These are phyloP conservation scores for Boletus bicolor DNA, from an alignment of 768 basidiomycete genomes.

Conservation along the genomic window DNA sequence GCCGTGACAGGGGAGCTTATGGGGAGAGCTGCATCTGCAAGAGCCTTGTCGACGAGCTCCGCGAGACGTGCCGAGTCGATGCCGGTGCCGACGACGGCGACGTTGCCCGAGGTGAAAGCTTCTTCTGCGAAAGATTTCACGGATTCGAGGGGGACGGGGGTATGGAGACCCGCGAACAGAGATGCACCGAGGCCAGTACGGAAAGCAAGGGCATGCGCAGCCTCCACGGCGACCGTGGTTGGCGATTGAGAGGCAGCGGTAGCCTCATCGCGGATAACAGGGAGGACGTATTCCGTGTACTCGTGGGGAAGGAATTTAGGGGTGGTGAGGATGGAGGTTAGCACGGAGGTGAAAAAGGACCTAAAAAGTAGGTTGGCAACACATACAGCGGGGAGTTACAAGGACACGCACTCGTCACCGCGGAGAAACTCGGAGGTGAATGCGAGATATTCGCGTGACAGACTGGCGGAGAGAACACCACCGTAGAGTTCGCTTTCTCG, in stretches of 20 bases:
- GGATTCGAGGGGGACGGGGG: conserved; percentile 59
- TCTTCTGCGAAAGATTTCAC: conserved; percentile 70
- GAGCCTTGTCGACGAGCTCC: conserved; percentile 68
- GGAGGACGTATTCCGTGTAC: conserved; percentile 70
- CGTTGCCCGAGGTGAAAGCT: conserved; percentile 74
- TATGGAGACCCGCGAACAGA: conserved; percentile 76
- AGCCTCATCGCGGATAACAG: conserved; percentile 68
- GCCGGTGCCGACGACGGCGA: conserved; percentile 85
- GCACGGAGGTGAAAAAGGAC: conserved; percentile 84
- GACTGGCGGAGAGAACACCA: conserved; percentile 79
- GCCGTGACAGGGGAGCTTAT: conserved; percentile 34
- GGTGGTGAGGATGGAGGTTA: conserved; percentile 80
- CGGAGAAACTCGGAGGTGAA: conserved; percentile 93
- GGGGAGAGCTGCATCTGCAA: conserved; percentile 38
- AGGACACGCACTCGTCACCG: conserved; percentile 84
- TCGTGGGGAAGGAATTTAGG: conserved; percentile 80
- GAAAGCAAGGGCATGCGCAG: conserved; percentile 90
- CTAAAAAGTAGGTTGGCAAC: conserved; percentile 37
- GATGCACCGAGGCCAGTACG: conserved; percentile 90
- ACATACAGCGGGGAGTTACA: background rate
- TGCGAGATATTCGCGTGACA: conserved; percentile 87
- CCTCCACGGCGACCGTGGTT: conserved; percentile 71
- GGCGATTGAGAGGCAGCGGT: conserved; percentile 58
- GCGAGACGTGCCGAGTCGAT: conserved; percentile 70
- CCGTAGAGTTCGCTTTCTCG: conserved; percentile 93